These are phyloP conservation scores for Hypoxylon intermedium DNA, from an alignment of 495 filamentous ascomycete genomes.

Conservation along the genomic window DNA sequence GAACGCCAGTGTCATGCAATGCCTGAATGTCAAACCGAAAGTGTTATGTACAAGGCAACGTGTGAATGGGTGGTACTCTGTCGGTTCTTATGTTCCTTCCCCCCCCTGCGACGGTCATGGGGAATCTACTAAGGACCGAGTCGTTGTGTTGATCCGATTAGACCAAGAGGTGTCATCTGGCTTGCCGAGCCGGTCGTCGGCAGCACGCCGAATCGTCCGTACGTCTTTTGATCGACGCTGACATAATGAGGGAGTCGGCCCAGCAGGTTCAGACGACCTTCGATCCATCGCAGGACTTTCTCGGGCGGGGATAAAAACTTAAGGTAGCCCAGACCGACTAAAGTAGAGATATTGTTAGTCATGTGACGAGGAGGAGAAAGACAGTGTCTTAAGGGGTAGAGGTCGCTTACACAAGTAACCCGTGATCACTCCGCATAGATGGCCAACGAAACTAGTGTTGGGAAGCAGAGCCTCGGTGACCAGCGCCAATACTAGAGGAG, in stretches of 20 bases:
- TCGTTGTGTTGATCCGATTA: constrained; percentile 67
- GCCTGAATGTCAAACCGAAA: constrained; percentile 3
- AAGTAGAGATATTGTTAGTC: constrained; percentile 6
- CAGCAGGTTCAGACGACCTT: constrained; percentile 82
- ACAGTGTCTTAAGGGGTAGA: not conserved
- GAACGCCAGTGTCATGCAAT: constrained; percentile 35
- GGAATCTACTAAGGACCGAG: constrained; percentile 60
- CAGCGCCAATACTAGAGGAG: constrained; percentile 76
- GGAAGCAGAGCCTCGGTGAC: constrained; percentile 77
- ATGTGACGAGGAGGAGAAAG: not conserved
- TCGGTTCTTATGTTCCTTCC: not conserved
- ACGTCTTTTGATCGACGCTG: constrained; percentile 94
- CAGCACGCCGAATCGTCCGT: constrained; percentile 88
- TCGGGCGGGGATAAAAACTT: constrained; percentile 86
- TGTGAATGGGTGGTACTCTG: constrained; percentile 5
- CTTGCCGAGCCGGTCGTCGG: constrained; percentile 63
- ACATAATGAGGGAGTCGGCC: constrained; percentile 86
- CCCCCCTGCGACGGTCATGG: not conserved
- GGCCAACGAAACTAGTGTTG: constrained; percentile 82
- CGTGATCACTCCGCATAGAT: constrained; percentile 78
- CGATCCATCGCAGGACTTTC: constrained; percentile 78
- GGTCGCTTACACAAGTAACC: constrained; percentile 80
- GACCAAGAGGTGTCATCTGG: constrained; percentile 61
- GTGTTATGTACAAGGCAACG: no score
- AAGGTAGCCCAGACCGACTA: constrained; percentile 83